Conservation (phyloP, 2,329 filamentous ascomycete species). For the Bisporella sp. region DNA sequence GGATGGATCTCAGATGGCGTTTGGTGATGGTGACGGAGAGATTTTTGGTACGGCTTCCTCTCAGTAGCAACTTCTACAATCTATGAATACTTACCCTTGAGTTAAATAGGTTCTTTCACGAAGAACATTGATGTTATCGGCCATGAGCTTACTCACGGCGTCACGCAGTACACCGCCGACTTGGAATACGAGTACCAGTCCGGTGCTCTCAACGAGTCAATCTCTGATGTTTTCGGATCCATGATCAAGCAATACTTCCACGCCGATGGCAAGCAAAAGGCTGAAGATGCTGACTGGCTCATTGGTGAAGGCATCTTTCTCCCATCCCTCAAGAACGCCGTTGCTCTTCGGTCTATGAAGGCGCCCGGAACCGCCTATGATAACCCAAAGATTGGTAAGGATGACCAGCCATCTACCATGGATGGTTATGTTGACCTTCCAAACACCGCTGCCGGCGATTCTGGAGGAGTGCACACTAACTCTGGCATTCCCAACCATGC, state of each 20-base stretch:
- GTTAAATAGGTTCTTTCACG: slow-evolving; percentile 42
- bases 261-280: slow-evolving; percentile 6
- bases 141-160: slow-evolving; percentile 49
- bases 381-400: slow-evolving; percentile 45
- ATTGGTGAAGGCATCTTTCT: slow-evolving; percentile 43
- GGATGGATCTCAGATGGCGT: slow-evolving; percentile 48
- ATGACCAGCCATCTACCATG: slow-evolving; percentile 45
- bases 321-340: slow-evolving; percentile 28
- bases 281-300: slow-evolving; percentile 43
- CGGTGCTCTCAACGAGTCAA: slow-evolving; percentile 49
- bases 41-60: slow-evolving; percentile 10
- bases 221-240: slow-evolving; percentile 50
- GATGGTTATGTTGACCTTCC: slow-evolving; percentile 32
- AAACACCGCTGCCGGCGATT: slow-evolving; percentile 30
- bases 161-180: slow-evolving; percentile 42
- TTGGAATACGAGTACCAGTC: slow-evolving; percentile 44
- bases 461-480: slow-evolving; percentile 47
- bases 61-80: too few relatives aligned
- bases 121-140: slow-evolving; percentile 48
- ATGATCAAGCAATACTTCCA: slow-evolving; percentile 49
- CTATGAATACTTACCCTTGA: too few relatives aligned
- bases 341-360: slow-evolving; percentile 48
- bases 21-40: slow-evolving; percentile 40
- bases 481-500: slow-evolving; percentile 52
- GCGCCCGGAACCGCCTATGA: slow-evolving; percentile 45